Evolutionary conservation across 2,329 filamentous ascomycete species (phyloP).

Genomic region (Fusarium sp.): DNA sequence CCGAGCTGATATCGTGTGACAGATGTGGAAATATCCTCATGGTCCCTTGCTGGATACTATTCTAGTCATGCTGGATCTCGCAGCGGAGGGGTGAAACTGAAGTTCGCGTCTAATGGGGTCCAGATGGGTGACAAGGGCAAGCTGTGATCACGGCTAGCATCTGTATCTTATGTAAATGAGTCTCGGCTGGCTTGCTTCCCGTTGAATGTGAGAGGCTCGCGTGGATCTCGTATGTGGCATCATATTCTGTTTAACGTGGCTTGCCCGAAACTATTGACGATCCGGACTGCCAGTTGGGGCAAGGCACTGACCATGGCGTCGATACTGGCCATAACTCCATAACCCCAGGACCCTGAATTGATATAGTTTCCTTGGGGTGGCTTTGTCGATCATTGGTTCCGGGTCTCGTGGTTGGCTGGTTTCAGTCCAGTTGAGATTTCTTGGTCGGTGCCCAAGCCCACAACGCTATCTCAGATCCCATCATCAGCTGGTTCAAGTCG

Average conservation of each 20-base stretch:
- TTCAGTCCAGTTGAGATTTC: slow-evolving; percentile 27
- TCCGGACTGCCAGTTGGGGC: slow-evolving; percentile 19
- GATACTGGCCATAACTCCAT: slow-evolving; percentile 35
- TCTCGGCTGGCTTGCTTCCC: background rate
- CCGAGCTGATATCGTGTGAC: slow-evolving; percentile 6
- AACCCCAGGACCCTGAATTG: slow-evolving; percentile 41
- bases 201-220: background rate
- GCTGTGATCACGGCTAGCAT: slow-evolving; percentile 8
- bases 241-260: slow-evolving; percentile 17
- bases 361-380: slow-evolving; percentile 15
- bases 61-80: slow-evolving; percentile 16
- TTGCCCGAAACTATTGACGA: slow-evolving; percentile 22
- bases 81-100: slow-evolving; percentile 11
- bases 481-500: slow-evolving; percentile 20
- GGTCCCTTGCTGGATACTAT: slow-evolving; percentile 14
- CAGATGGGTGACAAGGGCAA: background rate
- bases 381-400: slow-evolving; percentile 41
- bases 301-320: slow-evolving; percentile 31
- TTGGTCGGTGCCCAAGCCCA: slow-evolving; percentile 25
- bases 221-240: background rate
- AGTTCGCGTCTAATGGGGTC: slow-evolving; percentile 11
- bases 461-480: slow-evolving; percentile 28
- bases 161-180: slow-evolving; percentile 5
- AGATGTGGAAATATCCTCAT: slow-evolving; percentile 34
- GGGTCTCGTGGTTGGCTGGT: slow-evolving; percentile 19